These are phyloP conservation scores for Calocybe gangraenosa DNA, from an alignment of 768 basidiomycete species.

Conservation along the genomic window DNA sequence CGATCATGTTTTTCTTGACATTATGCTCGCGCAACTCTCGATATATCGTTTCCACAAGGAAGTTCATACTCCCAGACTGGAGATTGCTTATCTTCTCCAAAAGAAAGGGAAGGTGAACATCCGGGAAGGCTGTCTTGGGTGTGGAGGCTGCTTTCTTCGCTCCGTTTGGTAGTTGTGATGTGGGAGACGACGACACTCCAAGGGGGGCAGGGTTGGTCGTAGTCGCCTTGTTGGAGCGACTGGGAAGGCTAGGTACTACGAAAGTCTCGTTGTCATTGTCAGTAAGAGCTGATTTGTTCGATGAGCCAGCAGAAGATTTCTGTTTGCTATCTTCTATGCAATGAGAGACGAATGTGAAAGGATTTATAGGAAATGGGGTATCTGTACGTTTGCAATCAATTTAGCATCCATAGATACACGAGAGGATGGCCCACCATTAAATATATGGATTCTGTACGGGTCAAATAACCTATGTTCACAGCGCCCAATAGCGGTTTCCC, in stretches of 20 bases:
- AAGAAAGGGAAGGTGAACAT: conserved; percentile 54
- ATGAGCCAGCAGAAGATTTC: conserved; percentile 18
- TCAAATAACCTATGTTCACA: conserved; percentile 70
- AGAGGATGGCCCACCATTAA: conserved; percentile 63
- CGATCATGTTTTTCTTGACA: conserved; percentile 81
- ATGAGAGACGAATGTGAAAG: conserved; percentile 67
- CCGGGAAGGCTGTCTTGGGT: conserved; percentile 66
- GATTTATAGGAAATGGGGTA: conserved; percentile 67
- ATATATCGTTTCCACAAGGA: conserved; percentile 70
- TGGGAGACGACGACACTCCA: conserved; percentile 11
- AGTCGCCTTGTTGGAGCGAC: conserved; percentile 23
- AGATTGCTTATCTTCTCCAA: conserved; percentile 60
- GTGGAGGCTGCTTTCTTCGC: conserved; percentile 26
- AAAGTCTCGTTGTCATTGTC: conserved; percentile 30
- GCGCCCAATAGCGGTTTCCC: conserved; percentile 66
- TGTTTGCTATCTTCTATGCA: conserved; percentile 33
- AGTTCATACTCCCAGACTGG: conserved; percentile 56
- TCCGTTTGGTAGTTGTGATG: conserved; percentile 1
- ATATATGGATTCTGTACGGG: conserved; percentile 69
- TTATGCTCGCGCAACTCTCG: conserved; percentile 65
- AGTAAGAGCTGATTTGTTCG: conserved; percentile 13
- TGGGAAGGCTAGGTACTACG: conserved; percentile 44
- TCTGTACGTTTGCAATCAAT: conserved; percentile 38
- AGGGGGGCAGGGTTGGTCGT: conserved; percentile 13
- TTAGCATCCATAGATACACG: neutral